Evolutionary conservation across 164 flowering plant genomes (phyloP).

Genomic region (Kalanchoe fedtschenkoi): DNA sequence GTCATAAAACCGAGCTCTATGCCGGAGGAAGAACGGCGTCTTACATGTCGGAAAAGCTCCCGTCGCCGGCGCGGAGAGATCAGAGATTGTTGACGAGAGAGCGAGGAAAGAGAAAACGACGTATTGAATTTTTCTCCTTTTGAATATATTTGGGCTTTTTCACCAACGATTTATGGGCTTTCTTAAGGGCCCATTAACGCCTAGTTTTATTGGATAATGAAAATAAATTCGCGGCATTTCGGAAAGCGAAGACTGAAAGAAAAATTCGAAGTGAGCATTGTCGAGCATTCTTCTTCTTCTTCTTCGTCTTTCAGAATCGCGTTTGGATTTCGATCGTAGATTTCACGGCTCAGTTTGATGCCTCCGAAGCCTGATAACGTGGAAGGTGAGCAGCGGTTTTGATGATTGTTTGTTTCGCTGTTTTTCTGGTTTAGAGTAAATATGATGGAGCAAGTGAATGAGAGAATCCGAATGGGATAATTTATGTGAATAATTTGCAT

Average conservation of each 20-base stretch:
- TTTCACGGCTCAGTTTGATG: not conserved
- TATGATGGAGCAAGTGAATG: too few species aligned
- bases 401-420: not conserved
- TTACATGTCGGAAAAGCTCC: not conserved
- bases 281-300: too few species aligned
- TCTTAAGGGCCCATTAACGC: too few species aligned
- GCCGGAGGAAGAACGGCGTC: not conserved
- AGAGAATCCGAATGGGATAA: too few species aligned
- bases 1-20: not conserved
- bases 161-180: too few species aligned
- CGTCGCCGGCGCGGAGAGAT: constrained; percentile 1
- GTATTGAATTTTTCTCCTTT: too few species aligned
- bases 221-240: not conserved
- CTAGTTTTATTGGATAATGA: too few species aligned
- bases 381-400: constrained; percentile 1
- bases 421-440: not conserved
- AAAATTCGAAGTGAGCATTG: not conserved
- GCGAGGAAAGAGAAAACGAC: not conserved
- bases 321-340: not conserved
- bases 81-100: not conserved
- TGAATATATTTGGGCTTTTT: too few species aligned
- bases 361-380: constrained; percentile 4
- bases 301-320: not conserved
- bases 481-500: not conserved
- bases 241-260: not conserved